Evolutionary conservation across 2,329 filamentous ascomycete species (phyloP).

Genomic region (Fusarium sp.): DNA sequence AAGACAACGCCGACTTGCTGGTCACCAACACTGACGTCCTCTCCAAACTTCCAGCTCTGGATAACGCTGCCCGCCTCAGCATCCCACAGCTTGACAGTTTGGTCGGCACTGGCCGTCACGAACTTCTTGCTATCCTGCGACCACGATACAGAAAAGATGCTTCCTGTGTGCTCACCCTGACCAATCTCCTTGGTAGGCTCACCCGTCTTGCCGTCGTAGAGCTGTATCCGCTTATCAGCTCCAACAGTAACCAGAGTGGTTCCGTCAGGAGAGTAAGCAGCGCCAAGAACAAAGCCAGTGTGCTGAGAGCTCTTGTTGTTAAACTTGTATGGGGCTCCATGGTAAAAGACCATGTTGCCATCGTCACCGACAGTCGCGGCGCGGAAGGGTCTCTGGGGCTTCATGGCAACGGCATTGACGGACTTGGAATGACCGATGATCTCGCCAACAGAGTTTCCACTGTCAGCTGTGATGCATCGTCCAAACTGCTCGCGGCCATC

Average conservation of each 20-base stretch:
- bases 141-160: constrained; percentile 94
- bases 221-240: constrained; percentile 90
- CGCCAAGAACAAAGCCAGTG: constrained; percentile 88
- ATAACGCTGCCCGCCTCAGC: constrained; percentile 80
- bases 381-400: constrained; percentile 88
- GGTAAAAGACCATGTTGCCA: constrained; percentile 88
- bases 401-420: constrained; percentile 91
- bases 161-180: constrained; percentile 88
- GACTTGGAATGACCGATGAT: constrained; percentile 91
- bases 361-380: constrained; percentile 94
- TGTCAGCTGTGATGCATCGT: constrained; percentile 94
- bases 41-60: constrained; percentile 88
- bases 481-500: constrained; percentile 95
- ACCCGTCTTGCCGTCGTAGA: constrained; percentile 97
- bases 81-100: constrained; percentile 96
- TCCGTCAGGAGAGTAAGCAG: constrained; percentile 92
- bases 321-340: constrained; percentile 97
- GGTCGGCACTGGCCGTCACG: constrained; percentile 92
- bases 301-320: constrained; percentile 86
- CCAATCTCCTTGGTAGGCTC: constrained; percentile 83
- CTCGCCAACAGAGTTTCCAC: constrained; percentile 95
- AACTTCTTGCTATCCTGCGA: constrained; percentile 86
- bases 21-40: constrained; percentile 79
- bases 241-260: constrained; percentile 86
- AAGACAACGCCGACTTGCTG: constrained; percentile 97